Evolutionary conservation across 345 rosid genomes (phyloP).

Genomic region (Eucalyptus regnans): DNA sequence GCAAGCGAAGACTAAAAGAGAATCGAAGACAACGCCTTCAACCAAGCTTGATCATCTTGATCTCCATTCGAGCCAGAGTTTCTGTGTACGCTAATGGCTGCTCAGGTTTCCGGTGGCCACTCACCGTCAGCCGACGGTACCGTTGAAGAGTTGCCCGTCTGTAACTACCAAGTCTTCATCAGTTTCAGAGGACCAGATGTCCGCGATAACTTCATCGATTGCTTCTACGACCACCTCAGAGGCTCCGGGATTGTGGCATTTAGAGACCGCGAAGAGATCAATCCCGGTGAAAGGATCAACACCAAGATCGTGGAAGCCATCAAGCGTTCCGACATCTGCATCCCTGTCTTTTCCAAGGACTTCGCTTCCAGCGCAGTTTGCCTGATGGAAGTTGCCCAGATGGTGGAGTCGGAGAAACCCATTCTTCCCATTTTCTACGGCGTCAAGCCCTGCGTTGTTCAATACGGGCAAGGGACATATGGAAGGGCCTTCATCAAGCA

Average conservation of each 20-base stretch:
- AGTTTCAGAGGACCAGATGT: neutral
- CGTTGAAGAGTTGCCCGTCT: no score
- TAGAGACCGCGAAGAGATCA: neutral
- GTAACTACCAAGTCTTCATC: neutral
- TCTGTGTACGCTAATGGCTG: no score
- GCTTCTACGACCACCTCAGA: neutral
- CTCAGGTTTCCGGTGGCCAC: no score
- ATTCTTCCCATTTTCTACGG: neutral
- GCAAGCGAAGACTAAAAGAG: no score
- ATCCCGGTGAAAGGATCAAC: neutral
- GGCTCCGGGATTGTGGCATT: neutral
- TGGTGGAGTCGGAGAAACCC: neutral
- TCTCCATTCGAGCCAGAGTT: no score
- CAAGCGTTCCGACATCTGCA: neutral
- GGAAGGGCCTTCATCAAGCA: accelerated
- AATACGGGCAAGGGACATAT: neutral
- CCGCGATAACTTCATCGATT: neutral
- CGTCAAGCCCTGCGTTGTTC: neutral
- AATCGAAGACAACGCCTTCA: no score
- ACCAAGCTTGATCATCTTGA: no score
- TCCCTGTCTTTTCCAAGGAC: neutral
- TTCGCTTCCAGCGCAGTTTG: neutral
- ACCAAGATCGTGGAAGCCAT: neutral
- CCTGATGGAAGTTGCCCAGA: neutral
- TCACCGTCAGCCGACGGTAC: no score